Evolutionary conservation across 148 eudicot genomes (phyloP), one percentile per base, ranked within the genome.

Genomic region (Chenopodium quinoa): DNA sequence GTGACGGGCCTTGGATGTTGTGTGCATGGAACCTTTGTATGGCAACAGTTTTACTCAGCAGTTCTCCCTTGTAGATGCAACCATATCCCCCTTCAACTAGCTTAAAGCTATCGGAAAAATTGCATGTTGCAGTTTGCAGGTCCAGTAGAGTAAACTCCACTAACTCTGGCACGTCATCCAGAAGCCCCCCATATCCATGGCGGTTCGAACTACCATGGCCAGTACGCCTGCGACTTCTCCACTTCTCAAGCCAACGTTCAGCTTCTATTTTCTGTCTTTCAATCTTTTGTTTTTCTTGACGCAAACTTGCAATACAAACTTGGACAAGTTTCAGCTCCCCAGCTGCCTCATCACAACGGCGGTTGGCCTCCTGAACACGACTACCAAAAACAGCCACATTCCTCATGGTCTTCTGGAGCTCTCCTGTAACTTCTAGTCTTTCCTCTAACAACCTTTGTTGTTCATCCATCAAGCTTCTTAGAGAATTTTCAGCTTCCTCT

Each of bases 101-200:
- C 76, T 89, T 92, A 83, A 94, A 92, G 84, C 90, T 92, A 83
- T 92, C 93, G 4, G 94, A 91, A 84, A 92, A 94, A 84, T 89
- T 84, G 84, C 93, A 94, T 11, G 98, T 94, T 25, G 98, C 98
- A 78, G 87, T 87, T 82, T 94, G 91, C 81, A 92, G 80, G 84
- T 94, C 98, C 14, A 84, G 71, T 66, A 85, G 83, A 48, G 93
- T 88, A 80, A 93, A 91, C 72, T 91, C 93, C 52, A 86, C 83
- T 23, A 93, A 72, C 65, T 88, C 89, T 12, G 88, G 82, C 50
- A 84, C 72, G 76, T 80, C 86, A 76, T 84, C 90, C 74, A 79
- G 29, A 75, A 84, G 83, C 67, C 89, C 86, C 6, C 56, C 67
- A 60, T 65, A 34, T 69, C 81, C 90, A 73, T 71, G 83, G 50